Conservation (phyloP, 2,329 filamentous ascomycete genomes). For the Pseudopithomyces maydicus region DNA sequence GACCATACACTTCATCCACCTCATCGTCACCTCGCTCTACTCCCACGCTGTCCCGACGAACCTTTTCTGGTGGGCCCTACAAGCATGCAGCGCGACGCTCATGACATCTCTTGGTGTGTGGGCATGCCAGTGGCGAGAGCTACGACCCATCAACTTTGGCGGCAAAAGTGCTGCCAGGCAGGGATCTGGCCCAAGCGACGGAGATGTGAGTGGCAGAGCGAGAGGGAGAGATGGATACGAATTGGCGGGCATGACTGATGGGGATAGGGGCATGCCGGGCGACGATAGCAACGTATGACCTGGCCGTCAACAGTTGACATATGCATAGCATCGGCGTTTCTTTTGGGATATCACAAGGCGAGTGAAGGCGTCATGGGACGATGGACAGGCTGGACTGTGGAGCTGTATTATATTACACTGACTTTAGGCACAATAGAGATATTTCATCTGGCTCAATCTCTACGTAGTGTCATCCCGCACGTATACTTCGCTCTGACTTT, state of each 20-base stretch:
- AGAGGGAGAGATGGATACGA: slow-evolving; percentile 55
- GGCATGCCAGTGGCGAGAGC: slow-evolving; percentile 88
- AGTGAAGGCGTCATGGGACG: slow-evolving; percentile 4
- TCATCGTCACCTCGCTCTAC: slow-evolving; percentile 78
- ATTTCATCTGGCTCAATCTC: too few relatives aligned
- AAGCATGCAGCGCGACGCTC: slow-evolving; percentile 63
- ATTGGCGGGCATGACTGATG: slow-evolving; percentile 51
- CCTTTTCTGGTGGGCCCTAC: slow-evolving; percentile 83
- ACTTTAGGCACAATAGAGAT: too few relatives aligned
- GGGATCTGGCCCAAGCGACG: slow-evolving; percentile 24
- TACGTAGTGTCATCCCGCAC: too few relatives aligned
- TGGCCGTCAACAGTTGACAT: neutral
- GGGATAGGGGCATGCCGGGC: too few relatives aligned
- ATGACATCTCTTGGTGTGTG: slow-evolving; percentile 81
- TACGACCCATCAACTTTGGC: slow-evolving; percentile 87
- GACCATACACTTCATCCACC: slow-evolving; percentile 83
- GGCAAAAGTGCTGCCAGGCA: slow-evolving; percentile 51
- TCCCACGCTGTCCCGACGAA: slow-evolving; percentile 76
- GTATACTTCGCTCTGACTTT: too few relatives aligned
- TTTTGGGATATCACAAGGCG: slow-evolving; percentile 14
- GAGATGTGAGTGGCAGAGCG: slow-evolving; percentile 47
- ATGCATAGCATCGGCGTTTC: slow-evolving; percentile 27
- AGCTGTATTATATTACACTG: slow-evolving; percentile 20
- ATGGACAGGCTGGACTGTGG: slow-evolving; percentile 2
- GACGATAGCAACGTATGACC: slow-evolving; percentile 42